These are phyloP conservation scores for Ordospora colligata DNA, from an alignment of 371 early-diverging fungal genomes.

Conservation along the genomic window DNA sequence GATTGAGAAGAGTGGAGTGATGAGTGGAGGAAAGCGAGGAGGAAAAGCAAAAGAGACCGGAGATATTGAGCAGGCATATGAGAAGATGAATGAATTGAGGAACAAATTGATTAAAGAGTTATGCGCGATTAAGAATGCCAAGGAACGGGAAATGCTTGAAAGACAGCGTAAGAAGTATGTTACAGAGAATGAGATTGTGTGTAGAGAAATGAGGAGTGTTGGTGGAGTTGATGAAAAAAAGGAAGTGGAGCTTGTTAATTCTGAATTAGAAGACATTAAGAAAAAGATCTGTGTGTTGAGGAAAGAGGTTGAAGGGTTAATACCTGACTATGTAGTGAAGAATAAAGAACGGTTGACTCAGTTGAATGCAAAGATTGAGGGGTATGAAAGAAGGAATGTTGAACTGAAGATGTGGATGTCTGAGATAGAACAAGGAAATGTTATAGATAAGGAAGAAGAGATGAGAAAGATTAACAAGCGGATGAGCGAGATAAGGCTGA, in stretches of 20 bases:
- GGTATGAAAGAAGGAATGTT: constrained; percentile 45
- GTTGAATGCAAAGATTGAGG: constrained; percentile 39
- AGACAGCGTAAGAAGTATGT: background rate
- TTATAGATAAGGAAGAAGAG: constrained; percentile 18
- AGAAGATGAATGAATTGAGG: constrained; percentile 18
- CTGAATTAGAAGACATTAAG: background rate
- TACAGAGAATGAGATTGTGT: background rate
- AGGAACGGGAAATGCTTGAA: background rate
- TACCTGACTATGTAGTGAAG: background rate
- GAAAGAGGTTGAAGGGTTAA: background rate
- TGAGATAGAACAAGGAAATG: background rate
- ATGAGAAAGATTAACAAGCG: background rate
- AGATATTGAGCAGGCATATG: constrained; percentile 26
- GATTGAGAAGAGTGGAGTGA: constrained; percentile 86
- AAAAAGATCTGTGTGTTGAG: background rate
- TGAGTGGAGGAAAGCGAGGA: constrained; percentile 73
- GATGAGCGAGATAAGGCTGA: constrained; percentile 1
- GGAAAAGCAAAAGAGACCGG: constrained; percentile 24
- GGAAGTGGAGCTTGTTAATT: background rate
- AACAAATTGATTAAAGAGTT: constrained; percentile 8
- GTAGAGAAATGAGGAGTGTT: background rate
- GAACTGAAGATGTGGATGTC: constrained; percentile 35
- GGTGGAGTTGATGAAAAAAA: constrained; percentile 1
- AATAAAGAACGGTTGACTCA: constrained; percentile 6
- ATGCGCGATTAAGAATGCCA: background rate